Evolutionary conservation across 1,284 basidiomycete species (phyloP).

Genomic region (Chondrostereum purpureum): DNA sequence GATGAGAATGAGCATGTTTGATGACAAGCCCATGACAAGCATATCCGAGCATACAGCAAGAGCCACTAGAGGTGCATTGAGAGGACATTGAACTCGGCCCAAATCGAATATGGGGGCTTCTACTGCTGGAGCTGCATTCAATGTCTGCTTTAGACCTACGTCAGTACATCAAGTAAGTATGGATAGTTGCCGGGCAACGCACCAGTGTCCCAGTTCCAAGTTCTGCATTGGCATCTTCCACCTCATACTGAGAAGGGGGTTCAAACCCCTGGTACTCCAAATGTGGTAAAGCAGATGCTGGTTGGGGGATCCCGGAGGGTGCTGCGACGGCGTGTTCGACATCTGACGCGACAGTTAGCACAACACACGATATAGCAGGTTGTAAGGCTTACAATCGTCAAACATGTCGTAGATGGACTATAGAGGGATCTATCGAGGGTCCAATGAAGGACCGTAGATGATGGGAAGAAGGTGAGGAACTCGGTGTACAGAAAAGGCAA

Average conservation of each 20-base stretch:
- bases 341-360: slow-evolving; percentile 39
- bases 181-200: slow-evolving; percentile 19
- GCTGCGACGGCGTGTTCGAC: slow-evolving; percentile 77
- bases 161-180: too few relatives aligned
- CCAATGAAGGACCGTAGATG: too few relatives aligned
- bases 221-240: slow-evolving; percentile 40
- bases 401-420: too few relatives aligned
- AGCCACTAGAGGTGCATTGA: slow-evolving; percentile 73
- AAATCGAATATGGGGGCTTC: slow-evolving; percentile 75
- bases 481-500: too few relatives aligned
- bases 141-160: slow-evolving; percentile 36
- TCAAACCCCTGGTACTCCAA: slow-evolving; percentile 87
- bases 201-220: slow-evolving; percentile 32
- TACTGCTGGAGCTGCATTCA: slow-evolving; percentile 21
- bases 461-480: neutral
- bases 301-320: slow-evolving; percentile 29
- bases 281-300: slow-evolving; percentile 34
- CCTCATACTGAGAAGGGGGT: slow-evolving; percentile 50
- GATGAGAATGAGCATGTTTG: slow-evolving; percentile 76
- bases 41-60: slow-evolving; percentile 83
- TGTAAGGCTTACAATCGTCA: slow-evolving; percentile 67
- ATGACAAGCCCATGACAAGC: slow-evolving; percentile 77
- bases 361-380: slow-evolving; percentile 5
- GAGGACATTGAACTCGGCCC: slow-evolving; percentile 81
- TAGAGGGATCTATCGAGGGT: too few relatives aligned